These are phyloP conservation scores for Flaveria robusta DNA, from an alignment of 129 eudicot genomes.

Conservation along the genomic window DNA sequence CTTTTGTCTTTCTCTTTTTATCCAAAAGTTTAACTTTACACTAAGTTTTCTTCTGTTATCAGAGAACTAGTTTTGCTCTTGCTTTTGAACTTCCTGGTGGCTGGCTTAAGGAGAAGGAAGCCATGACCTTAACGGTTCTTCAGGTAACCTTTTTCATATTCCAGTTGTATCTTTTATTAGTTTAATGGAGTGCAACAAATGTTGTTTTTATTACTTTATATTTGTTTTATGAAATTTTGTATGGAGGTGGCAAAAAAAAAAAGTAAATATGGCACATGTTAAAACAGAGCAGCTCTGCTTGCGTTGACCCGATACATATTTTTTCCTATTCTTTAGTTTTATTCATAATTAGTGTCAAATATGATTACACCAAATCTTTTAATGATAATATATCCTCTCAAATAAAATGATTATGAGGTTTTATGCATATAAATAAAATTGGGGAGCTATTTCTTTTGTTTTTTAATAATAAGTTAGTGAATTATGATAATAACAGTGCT, in stretches of 20 bases:
- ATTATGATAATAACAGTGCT: background rate
- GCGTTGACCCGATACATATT: background rate
- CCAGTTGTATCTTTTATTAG: background rate
- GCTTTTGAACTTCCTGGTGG: conserved; percentile 96
- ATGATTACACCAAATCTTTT: background rate
- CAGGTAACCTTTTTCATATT: conserved; percentile 45
- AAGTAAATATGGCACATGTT: background rate
- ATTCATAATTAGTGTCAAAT: background rate
- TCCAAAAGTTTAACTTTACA: background rate
- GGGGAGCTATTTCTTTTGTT: background rate
- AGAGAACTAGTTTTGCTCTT: conserved; percentile 86
- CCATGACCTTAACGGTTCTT: conserved; percentile 76
- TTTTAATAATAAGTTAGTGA: background rate
- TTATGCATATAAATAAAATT: background rate
- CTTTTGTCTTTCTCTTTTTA: background rate
- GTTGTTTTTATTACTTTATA: background rate
- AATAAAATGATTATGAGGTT: background rate
- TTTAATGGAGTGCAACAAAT: background rate
- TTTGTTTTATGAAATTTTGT: conserved; percentile 3
- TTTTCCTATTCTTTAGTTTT: background rate
- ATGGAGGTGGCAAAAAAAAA: background rate
- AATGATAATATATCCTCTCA: background rate
- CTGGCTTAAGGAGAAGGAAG: conserved; percentile 70
- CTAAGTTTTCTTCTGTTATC: conserved; percentile 12
- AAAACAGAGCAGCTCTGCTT: background rate